Base-by-base conservation (phyloP, 768 basidiomycete species). In the Suillus paluster region DNA sequence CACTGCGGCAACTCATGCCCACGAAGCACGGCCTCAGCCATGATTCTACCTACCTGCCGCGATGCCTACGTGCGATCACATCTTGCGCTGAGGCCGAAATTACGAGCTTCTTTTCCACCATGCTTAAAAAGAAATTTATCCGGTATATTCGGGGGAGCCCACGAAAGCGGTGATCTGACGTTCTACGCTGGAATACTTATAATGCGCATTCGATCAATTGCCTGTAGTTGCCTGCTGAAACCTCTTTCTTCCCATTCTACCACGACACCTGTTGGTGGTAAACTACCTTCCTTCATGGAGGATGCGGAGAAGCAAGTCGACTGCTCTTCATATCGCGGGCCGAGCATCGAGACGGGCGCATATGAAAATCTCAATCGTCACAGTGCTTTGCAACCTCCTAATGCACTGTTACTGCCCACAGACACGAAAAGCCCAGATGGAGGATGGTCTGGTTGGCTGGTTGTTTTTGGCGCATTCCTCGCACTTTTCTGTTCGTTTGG, bases 401-500 rank as follows among this genome's bases (percentile, higher is more conserved):
- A 66, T 21, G 33, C 61, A 1, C 67, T 65, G 0, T 44, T 66
- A 42, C 65, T 76, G 53, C 42, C 64, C 53, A 4, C 54, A 8
- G 60, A 59, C 33, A 60, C 56, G 10, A 11, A n/a, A 30, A 11
- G 46, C 42, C 0, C 41, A 71, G 73, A 75, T 52, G 68, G 79
- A 57, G 77, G 76, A 19, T 62, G 66, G 50, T 45, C 64, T 27
- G 76, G 70, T 4, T 80, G 81, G 75, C 68, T 90, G 17, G 80
- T 84, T 2, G 84, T 91, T 41, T 69, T 85, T 45, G 90, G 90
- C 1, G 86, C 87, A 0, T 89, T 87, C 71, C 69, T 89, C 30
- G 85, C 86, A 9, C 77, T 91, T 9, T 85, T 89, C 74, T 87
- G 83, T 69, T 85, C 87, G 2, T 90, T 91, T 70, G 90, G 90